Percentiles rank a stretch among this genome's conserved stretches.
Conservation (phyloP, 2,329 filamentous ascomycete species). For the Colletotrichum somersetense region DNA sequence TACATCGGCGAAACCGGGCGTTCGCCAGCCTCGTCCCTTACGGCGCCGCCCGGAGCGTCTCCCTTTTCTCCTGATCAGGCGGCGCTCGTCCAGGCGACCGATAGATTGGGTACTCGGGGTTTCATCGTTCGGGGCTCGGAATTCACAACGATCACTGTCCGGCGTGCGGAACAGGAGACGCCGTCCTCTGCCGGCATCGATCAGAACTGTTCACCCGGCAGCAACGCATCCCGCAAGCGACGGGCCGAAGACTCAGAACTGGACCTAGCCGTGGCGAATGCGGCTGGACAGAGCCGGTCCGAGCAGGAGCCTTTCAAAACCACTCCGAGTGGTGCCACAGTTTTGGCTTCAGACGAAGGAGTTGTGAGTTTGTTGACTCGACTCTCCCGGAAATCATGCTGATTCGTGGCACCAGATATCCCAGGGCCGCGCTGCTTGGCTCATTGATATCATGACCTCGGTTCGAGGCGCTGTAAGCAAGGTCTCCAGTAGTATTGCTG, state of each 20-base stretch:
- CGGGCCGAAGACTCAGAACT: conserved; percentile 49
- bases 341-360: conserved; percentile 9
- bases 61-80: neutral
- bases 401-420: neutral
- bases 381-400: neutral
- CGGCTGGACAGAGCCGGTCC: neutral
- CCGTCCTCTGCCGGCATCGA: neutral
- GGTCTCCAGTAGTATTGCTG: conserved; percentile 37
- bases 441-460: conserved; percentile 40
- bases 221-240: conserved; percentile 46
- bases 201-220: neutral
- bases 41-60: neutral
- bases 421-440: conserved; percentile 22
- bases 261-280: conserved; percentile 47
- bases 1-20: neutral
- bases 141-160: neutral
- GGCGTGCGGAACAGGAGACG: neutral
- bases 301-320: conserved; percentile 8
- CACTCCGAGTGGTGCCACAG: neutral
- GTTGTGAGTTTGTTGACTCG: conserved; percentile 12
- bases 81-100: neutral
- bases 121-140: neutral
- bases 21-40: neutral
- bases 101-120: neutral
- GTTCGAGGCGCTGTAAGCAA: conserved; percentile 38